These are phyloP conservation scores for Penicillium corylophilum DNA, from an alignment of 2,329 filamentous ascomycete genomes.

Conservation along the genomic window DNA sequence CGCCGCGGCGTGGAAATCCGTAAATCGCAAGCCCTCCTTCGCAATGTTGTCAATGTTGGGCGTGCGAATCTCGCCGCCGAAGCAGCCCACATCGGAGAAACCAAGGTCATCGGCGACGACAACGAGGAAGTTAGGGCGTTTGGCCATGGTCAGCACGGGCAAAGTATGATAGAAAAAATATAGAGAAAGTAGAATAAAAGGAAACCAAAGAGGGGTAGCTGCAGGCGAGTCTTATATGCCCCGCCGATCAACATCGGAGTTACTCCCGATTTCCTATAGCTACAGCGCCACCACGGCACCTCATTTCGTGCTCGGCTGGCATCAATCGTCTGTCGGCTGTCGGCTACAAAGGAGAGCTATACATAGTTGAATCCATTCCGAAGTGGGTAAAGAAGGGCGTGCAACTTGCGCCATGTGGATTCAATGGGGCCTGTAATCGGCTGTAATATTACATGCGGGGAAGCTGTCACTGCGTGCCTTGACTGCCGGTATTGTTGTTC, in stretches of 20 bases:
- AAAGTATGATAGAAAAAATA: background rate
- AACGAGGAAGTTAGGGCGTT: conserved; percentile 61
- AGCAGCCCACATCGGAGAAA: conserved; percentile 60
- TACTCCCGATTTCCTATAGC: background rate
- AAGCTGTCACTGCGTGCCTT: background rate
- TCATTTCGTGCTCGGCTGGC: background rate
- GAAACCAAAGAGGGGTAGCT: background rate
- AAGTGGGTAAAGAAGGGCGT: background rate
- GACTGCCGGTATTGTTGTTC: background rate
- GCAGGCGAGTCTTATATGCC: background rate
- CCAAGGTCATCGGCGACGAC: conserved; percentile 60
- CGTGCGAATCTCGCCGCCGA: conserved; percentile 61
- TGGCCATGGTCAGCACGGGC: conserved; percentile 26
- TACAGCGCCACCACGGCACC: background rate
- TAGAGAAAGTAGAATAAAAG: background rate
- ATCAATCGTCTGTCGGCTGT: background rate
- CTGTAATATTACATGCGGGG: conserved; percentile 15
- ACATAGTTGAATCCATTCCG: background rate
- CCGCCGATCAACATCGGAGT: background rate
- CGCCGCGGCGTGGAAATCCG: conserved; percentile 64
- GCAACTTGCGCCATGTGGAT: conserved; percentile 1
- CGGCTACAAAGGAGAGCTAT: background rate
- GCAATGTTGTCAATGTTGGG: conserved; percentile 59
- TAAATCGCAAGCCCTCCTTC: conserved; percentile 58
- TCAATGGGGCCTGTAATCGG: conserved; percentile 3